These are phyloP conservation scores for Cupressus sempervirens DNA, from an alignment of 75 land plant genomes.

Conservation along the genomic window DNA sequence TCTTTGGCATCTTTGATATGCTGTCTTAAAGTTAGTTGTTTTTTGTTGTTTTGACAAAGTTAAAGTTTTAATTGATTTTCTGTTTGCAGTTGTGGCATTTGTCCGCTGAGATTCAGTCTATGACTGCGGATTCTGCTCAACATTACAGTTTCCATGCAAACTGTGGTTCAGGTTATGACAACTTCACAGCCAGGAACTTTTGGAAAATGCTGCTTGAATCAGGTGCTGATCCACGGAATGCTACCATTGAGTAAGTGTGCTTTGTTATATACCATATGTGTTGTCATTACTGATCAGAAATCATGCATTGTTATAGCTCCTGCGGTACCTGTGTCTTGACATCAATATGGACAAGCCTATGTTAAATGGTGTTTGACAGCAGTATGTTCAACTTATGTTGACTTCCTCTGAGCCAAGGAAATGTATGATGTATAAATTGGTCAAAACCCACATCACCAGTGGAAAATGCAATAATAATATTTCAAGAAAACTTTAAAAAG, in stretches of 20 bases:
- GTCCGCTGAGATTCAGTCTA: constrained; percentile 27
- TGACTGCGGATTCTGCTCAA: constrained; percentile 44
- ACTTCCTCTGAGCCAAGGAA: background rate
- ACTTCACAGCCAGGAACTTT: constrained; percentile 38
- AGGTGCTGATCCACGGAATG: constrained; percentile 48
- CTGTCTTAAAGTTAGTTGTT: background rate
- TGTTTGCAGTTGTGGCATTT: constrained; percentile 32
- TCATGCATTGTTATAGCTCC: background rate
- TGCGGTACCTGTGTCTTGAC: background rate
- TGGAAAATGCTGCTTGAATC: constrained; percentile 39
- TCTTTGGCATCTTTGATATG: background rate
- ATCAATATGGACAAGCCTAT: background rate
- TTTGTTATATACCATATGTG: background rate
- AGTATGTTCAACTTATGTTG: background rate
- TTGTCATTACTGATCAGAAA: background rate
- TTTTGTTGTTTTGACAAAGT: constrained; percentile 5
- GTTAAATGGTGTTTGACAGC: background rate
- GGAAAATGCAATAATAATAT: background rate
- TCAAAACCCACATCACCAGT: background rate
- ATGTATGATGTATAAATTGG: background rate
- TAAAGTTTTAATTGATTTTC: background rate
- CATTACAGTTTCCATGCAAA: constrained; percentile 30
- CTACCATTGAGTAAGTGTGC: constrained; percentile 43
- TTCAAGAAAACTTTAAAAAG: background rate
- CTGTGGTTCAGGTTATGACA: constrained; percentile 12